Evolutionary conservation across 176 grass and related monocot genomes (phyloP).

Genomic region (bread wheat (Triticum aestivum)): IWGSC_CS_RefSeq_v2.1 NC_057802.1:461220458-461220957

Average conservation of each 20-base stretch:
- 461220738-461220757: conserved; percentile 44
- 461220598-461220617: conserved; percentile 28
- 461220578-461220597: conserved; percentile 40
- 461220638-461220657: conserved; percentile 29
- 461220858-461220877: conserved; percentile 20
- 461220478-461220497: conserved; percentile 17
- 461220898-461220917: conserved; percentile 41
- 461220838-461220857: conserved; percentile 12
- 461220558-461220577: conserved; percentile 38
- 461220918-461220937: conserved; percentile 30
- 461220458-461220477: background rate
- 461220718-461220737: conserved; percentile 47
- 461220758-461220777: conserved; percentile 38
- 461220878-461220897: conserved; percentile 32
- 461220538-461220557: background rate
- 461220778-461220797: conserved; percentile 35
- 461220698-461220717: conserved; percentile 23
- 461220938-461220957: conserved; percentile 30
- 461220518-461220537: conserved; percentile 14
- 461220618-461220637: conserved; percentile 44
- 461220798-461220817: background rate
- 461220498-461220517: background rate
- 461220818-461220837: conserved; percentile 32
- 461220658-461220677: conserved; percentile 10
- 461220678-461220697: conserved; percentile 23